Evolutionary conservation across 306 rosid species (phyloP), one percentile per base, ranked within the genome.

Genomic region (Carpinus fangiana): DNA sequence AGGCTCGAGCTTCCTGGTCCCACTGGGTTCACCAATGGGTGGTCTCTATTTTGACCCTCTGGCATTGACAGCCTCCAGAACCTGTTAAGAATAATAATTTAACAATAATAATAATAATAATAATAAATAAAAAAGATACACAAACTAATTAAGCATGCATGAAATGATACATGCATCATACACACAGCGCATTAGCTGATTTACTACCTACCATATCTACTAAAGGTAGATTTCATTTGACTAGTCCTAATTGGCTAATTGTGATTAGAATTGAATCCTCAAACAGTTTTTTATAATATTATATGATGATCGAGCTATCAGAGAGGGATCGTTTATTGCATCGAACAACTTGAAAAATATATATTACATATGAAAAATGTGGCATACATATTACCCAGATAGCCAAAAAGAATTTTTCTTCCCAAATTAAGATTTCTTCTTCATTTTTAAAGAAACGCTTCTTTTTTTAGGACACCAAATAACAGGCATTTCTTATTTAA

Each of bases 51-150:
- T 80, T 84, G 89, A 73, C 92, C 98, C 20, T 34, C 51, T 1
- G 95, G 92, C 73, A 95, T 52, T 10, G 98, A 90, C 10, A 95
- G 80, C 88, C 98, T 95, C 98, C 98, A 95, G 85, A 95, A 92
- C 83, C 98, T 95, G 83, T 5, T 57, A 12, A 71, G 2, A 47
- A 48, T 16, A 48, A 20, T 11, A 31, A 31, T 31, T 31, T 23
- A 23, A 23, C 26, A 23, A 31, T 31, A 31, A 31, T 31, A 31
- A 31, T 38, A 31, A 31, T 38, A 38, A 38, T 38, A 4, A 41
- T 0, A 5, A 41, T 0, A 23, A 23, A 23, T 23, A 23, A 41
- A 41, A 5, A 41, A 5, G 6, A 41, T 5, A 41, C 1, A 6
- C 7, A 41, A 5, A 6, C 7, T 0, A 5, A 41, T 7, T 41